A percentile compares a stretch with the other conserved stretches of the same genome.
phyloP scores from a whole-genome alignment of 805 yeast species.

The Metschnikowia santaceciliae region DNA sequence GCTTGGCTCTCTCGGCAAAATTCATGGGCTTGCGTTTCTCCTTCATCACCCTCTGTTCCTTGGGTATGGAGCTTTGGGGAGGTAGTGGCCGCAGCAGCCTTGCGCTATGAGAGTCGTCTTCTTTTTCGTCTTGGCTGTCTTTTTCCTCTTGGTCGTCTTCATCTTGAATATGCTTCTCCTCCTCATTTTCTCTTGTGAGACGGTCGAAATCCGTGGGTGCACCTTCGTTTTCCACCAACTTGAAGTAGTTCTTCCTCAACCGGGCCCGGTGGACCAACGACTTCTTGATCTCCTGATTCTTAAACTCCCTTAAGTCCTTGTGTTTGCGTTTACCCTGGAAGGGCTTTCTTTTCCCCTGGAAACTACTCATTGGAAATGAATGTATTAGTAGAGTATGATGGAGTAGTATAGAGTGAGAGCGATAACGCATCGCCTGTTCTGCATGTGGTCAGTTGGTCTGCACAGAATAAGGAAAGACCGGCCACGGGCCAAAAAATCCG shows the following conservation, averaged over 20 bases:
- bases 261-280: slow-evolving; percentile 78
- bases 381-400: neutral
- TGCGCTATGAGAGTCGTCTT: slow-evolving; percentile 6
- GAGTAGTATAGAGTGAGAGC: neutral
- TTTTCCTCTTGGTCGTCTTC: slow-evolving; percentile 1
- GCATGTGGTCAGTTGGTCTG: neutral
- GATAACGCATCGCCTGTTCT: slow-evolving; percentile 2
- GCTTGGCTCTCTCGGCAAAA: slow-evolving; percentile 43
- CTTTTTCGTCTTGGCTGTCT: slow-evolving; percentile 8
- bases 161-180: slow-evolving; percentile 8
- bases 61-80: slow-evolving; percentile 7
- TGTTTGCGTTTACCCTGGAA: slow-evolving; percentile 26
- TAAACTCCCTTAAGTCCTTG: slow-evolving; percentile 36
- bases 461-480: neutral
- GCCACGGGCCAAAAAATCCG: neutral
- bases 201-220: slow-evolving; percentile 29
- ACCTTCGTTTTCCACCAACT: slow-evolving; percentile 72
- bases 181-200: slow-evolving; percentile 7
- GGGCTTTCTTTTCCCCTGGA: slow-evolving; percentile 19
- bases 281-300: slow-evolving; percentile 64
- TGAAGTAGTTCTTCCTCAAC: slow-evolving; percentile 75
- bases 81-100: slow-evolving; percentile 22
- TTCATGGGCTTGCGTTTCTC: slow-evolving; percentile 32
- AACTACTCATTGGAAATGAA: neutral
- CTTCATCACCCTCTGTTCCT: slow-evolving; percentile 13